A percentile compares a stretch with the other conserved stretches of the same genome.
Conservation (phyloP, 257 asterid genomes). For the Primulina huaijiensis region DNA sequence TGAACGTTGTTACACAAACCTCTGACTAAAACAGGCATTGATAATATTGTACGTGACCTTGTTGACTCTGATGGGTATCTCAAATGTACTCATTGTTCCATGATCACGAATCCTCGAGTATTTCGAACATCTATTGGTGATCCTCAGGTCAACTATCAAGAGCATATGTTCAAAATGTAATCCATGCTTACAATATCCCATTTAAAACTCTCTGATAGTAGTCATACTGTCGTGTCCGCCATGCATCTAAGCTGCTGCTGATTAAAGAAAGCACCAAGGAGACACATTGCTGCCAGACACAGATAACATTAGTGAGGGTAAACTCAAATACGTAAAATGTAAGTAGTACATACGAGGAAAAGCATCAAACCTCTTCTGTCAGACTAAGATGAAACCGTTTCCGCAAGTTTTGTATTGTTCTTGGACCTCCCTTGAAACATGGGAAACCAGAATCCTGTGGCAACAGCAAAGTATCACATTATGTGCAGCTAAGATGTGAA, state of each 20-base stretch:
- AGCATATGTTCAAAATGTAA: constrained; percentile 18
- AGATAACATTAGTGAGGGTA: constrained; percentile 21
- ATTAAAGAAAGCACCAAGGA: constrained; percentile 97
- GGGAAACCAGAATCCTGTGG: constrained; percentile 96
- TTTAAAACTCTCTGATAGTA: constrained; percentile 94
- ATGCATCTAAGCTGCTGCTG: constrained; percentile 99
- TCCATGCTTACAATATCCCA: constrained; percentile 73
- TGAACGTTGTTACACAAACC: constrained; percentile 19
- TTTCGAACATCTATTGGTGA: constrained; percentile 17
- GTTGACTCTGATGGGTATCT: constrained; percentile 21
- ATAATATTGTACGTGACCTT: constrained; percentile 14
- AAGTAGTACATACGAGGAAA: constrained; percentile 13
- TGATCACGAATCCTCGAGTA: constrained; percentile 22
- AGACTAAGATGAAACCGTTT: constrained; percentile 95
- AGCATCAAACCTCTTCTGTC: constrained; percentile 87
- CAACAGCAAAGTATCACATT: constrained; percentile 21
- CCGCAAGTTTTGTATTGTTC: constrained; percentile 95
- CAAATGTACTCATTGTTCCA: constrained; percentile 13
- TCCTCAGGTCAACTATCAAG: constrained; percentile 24
- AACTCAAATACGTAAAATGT: constrained; percentile 5
- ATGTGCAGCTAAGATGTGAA: constrained; percentile 8
- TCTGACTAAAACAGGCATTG: constrained; percentile 28
- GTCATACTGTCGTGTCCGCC: constrained; percentile 98
- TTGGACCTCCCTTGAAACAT: constrained; percentile 95
- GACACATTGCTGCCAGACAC: constrained; percentile 87